phyloP scores from a whole-genome alignment of 352 stramenopile genomes.

The Pythium insidiosum region DNA sequence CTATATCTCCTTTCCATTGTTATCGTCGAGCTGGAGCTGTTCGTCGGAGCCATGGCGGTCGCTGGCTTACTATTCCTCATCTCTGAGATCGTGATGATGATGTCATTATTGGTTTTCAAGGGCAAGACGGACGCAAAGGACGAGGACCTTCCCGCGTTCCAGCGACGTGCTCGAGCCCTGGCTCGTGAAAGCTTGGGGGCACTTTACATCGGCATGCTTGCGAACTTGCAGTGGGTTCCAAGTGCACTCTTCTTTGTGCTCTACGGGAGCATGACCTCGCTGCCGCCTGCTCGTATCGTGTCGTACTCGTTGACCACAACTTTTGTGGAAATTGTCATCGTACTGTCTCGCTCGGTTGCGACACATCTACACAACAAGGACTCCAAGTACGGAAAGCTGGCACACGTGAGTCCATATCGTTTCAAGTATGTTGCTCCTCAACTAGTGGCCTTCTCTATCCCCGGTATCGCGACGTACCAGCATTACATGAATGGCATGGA shows the following conservation, averaged over 20 bases:
- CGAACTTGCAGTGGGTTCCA: slow-evolving; percentile 64
- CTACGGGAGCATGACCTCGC: slow-evolving; percentile 36
- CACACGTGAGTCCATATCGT: slow-evolving; percentile 34
- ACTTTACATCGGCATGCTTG: slow-evolving; percentile 35
- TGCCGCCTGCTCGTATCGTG: slow-evolving; percentile 22
- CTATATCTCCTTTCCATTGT: slow-evolving; percentile 75
- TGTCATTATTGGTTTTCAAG: slow-evolving; percentile 68
- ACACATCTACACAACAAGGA: slow-evolving; percentile 54
- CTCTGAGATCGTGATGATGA: slow-evolving; percentile 76
- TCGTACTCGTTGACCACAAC: slow-evolving; percentile 30
- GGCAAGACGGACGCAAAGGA: neutral
- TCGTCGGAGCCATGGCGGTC: slow-evolving; percentile 63
- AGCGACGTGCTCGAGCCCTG: slow-evolving; percentile 27
- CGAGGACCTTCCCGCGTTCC: slow-evolving; percentile 3
- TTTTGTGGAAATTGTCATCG: slow-evolving; percentile 41
- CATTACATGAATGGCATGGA: slow-evolving; percentile 45
- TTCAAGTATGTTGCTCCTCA: slow-evolving; percentile 53
- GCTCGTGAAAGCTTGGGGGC: slow-evolving; percentile 47
- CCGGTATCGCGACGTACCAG: slow-evolving; percentile 31
- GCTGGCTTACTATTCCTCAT: slow-evolving; percentile 54
- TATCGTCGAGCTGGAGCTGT: slow-evolving; percentile 70
- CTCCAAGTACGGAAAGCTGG: slow-evolving; percentile 32
- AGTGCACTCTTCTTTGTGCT: slow-evolving; percentile 41
- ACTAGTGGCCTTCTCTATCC: slow-evolving; percentile 25
- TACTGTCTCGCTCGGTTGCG: slow-evolving; percentile 45